A percentile compares a stretch with the other conserved stretches of the same genome.
Conservation (phyloP, 805 yeast species). For the Metschnikowia gelsemii region DNA sequence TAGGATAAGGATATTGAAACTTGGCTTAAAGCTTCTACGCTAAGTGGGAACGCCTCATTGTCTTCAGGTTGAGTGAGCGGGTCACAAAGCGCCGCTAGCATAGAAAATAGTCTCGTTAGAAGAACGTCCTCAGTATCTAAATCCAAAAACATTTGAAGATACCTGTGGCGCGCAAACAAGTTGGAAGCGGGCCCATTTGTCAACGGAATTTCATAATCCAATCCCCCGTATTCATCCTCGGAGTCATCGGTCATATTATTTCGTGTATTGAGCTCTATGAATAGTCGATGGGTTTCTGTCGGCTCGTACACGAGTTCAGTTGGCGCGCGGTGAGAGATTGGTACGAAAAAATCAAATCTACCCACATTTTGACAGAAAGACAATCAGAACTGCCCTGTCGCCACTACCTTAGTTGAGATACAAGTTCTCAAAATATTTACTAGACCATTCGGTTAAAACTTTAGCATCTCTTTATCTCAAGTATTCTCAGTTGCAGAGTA, state of each 20-base stretch:
- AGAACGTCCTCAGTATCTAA: slow-evolving; percentile 13
- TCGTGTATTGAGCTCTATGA: too few species aligned
- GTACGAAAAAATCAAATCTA: too few species aligned
- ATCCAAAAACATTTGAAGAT: slow-evolving; percentile 9
- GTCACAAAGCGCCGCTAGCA: slow-evolving; percentile 41
- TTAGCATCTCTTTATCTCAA: too few species aligned
- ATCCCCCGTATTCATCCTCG: slow-evolving; percentile 15
- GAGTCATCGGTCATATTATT: slow-evolving; percentile 17
- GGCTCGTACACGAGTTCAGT: too few species aligned
- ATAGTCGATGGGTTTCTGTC: too few species aligned
- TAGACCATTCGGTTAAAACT: too few species aligned
- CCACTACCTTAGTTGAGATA: too few species aligned
- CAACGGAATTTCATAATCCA: slow-evolving; percentile 19
- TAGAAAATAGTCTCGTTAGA: slow-evolving; percentile 13
- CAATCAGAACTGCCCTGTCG: too few species aligned
- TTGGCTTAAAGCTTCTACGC: slow-evolving; percentile 56
- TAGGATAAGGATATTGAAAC: slow-evolving; percentile 44
- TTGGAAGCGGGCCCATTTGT: slow-evolving; percentile 10
- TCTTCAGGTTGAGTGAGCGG: slow-evolving; percentile 72
- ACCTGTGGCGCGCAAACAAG: slow-evolving; percentile 16
- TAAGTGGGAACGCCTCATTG: slow-evolving; percentile 50
- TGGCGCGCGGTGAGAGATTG: too few species aligned
- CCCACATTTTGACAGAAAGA: too few species aligned
- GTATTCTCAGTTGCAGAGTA: too few species aligned
- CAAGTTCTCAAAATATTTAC: too few species aligned